Evolutionary conservation across 2,329 filamentous ascomycete species (phyloP), one percentile per base, ranked within the genome.

Genomic region (Domatiomyces catenatus): DNA sequence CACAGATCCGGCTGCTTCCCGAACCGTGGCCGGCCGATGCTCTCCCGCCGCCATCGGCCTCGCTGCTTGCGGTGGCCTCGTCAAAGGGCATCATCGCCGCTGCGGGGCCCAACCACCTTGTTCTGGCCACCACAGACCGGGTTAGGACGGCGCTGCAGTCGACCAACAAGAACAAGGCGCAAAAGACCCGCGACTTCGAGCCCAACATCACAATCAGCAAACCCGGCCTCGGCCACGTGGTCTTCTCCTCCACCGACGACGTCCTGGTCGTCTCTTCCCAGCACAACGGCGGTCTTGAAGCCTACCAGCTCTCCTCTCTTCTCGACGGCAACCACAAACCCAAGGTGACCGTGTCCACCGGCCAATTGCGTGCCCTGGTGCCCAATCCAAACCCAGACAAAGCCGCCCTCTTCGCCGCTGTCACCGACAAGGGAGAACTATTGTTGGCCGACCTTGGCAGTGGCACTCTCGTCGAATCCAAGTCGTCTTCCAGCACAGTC

Each of bases 181-280:
- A 58, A 61, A 64, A 50, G 80, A 32, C 26, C 7, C 80, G 83
- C 55, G 63, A 74, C 10, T 93, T 93, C 60, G 71, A 79, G 53
- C 84, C 89, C 2, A 80, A 90, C 63, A 71, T 85, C 48, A 83
- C 75, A 52, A 75, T 96, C 5, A 72, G 80, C 1, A 75, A 93
- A 60, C 78, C 84, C 8, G 81, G 84, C 59, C 77, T 94, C 49
- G 93, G 87, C 8, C 92, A 98, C 65, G 74, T 98, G 18, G 81
- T 83, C 15, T 98, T 98, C 65, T 90, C 87, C 0, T 78, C 86
- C n/a, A 86, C 93, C 61, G 93, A 95, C 63, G 80, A 79, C 59
- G 87, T 84, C 59, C 71, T 98, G 53, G 77, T 94, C 36, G 72
- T 95, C 22, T 87, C 86, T 8, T 86, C 86, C 2, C 86, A 94